These are phyloP conservation scores for Carnegiea gigantea DNA, from an alignment of 179 eudicot genomes.

Conservation along the genomic window DNA sequence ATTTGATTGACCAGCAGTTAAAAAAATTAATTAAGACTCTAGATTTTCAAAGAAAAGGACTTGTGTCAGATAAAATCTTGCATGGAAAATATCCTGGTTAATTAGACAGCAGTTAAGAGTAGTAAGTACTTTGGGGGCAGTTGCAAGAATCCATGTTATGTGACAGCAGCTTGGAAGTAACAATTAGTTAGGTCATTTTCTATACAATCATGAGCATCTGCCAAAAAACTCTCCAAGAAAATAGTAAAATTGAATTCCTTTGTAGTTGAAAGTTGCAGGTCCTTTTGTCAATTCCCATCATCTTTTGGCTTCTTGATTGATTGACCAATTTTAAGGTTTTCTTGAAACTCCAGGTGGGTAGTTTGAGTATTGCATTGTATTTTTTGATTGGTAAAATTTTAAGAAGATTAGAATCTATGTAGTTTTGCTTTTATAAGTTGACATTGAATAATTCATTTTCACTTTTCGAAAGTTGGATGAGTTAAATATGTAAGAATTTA, in stretches of 20 bases:
- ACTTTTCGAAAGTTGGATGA: too few species aligned
- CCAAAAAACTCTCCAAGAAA: background rate
- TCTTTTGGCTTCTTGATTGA: background rate
- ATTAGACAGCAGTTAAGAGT: background rate
- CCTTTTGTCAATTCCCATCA: slow-evolving; percentile 3
- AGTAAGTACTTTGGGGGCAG: slow-evolving; percentile 2
- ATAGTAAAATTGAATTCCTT: background rate
- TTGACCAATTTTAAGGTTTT: slow-evolving; percentile 4
- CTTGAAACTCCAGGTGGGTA: background rate
- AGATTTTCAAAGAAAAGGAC: background rate
- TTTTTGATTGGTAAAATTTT: too few species aligned
- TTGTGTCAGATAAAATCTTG: background rate
- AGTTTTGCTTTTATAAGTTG: too few species aligned
- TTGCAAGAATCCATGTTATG: background rate
- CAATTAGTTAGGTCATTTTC: slow-evolving; percentile 2
- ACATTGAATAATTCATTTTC: too few species aligned
- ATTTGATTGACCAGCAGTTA: background rate
- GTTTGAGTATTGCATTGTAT: background rate
- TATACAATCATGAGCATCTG: background rate
- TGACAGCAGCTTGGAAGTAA: slow-evolving; percentile 5
- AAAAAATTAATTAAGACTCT: background rate
- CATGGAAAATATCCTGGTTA: too few species aligned
- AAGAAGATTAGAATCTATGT: too few species aligned
- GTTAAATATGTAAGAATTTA: too few species aligned
- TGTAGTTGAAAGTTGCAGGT: background rate